Evolutionary conservation across 2,329 filamentous ascomycete species (phyloP), one percentile per base, ranked within the genome.

Genomic region (Canariomyces notabilis): DNA sequence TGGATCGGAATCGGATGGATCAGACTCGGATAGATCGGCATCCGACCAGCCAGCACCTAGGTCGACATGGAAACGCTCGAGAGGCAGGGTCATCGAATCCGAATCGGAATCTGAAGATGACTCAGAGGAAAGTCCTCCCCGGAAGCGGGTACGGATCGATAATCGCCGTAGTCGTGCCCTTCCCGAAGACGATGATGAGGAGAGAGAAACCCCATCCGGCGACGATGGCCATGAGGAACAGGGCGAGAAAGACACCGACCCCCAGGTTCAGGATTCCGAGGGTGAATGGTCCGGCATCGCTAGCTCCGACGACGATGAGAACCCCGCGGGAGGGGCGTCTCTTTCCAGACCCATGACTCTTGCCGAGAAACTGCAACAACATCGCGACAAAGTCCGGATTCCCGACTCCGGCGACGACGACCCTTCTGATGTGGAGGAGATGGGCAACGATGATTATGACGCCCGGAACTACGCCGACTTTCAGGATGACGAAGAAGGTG

Each of bases 401-500:
- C 48, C 48, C 11, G 47, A 46, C 8, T 39, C 44, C 12, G 39
- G 39, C 9, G 12, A 22, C 7, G 20, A 9, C 15, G 16, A 38
- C n/a, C n/a, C n/a, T 9, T 16, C 29, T 16, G 35, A 48, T 19
- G 23, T 39, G 1, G 44, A 49, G 8, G 44, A 46, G 20, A 50
- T 40, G 44, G 21, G 26, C 2, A 46, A 37, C 6, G 51, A 53
- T 20, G 48, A 53, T 22, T 51, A 53, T 15, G 51, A 51, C 20
- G 46, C 41, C 8, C 37, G 44, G 12, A 31, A 46, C 14, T 55
- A 55, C 14, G 51, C 42, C 7, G 46, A 49, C 19, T 53, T 55
- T 11, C 48, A 55, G 29, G 53, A 55, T 22, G 53, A 55, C 20
- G 53, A 55, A 9, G 51, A 55, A 29, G 51, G 39, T 1, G 39